Percentiles rank a stretch among this genome's conserved stretches.
Evolutionary conservation across 2,329 filamentous ascomycete species (phyloP).

Genomic region (Eutypella sp.): DNA sequence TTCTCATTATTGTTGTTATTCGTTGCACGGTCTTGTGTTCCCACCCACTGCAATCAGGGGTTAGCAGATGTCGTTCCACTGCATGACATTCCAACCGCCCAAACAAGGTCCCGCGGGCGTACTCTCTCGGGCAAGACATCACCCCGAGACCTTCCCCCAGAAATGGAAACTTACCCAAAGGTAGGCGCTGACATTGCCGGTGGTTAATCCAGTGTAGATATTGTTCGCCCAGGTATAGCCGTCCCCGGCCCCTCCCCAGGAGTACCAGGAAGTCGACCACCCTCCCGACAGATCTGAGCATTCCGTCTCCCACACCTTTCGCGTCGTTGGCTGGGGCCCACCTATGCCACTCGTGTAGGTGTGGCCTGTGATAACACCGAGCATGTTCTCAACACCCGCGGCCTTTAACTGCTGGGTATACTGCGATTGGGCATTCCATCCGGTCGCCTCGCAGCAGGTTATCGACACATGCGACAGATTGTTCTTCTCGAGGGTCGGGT

Average conservation of each 20-base stretch:
- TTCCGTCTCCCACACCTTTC: conserved; percentile 43
- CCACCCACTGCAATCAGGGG: conserved; percentile 10
- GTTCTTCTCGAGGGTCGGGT: conserved; percentile 30
- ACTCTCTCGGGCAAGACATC: too few species aligned
- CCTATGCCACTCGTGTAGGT: conserved; percentile 35
- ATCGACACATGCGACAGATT: conserved; percentile 22
- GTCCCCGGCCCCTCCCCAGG: conserved; percentile 35
- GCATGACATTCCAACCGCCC: not conserved
- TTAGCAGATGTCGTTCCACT: not conserved
- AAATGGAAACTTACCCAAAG: conserved; percentile 32
- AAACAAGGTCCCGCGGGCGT: not conserved
- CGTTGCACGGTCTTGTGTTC: conserved; percentile 18
- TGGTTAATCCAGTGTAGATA: conserved; percentile 38
- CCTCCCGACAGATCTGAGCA: conserved; percentile 36
- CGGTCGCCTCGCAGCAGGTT: conserved; percentile 37
- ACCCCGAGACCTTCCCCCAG: too few species aligned
- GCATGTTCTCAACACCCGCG: conserved; percentile 26
- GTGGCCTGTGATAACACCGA: conserved; percentile 37
- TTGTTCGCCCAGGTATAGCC: conserved; percentile 44
- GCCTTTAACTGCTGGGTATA: conserved; percentile 10
- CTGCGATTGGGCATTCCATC: conserved; percentile 21
- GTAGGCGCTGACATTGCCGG: conserved; percentile 38
- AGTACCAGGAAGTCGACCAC: conserved; percentile 37
- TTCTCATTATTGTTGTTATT: conserved; percentile 21
- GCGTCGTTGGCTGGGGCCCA: conserved; percentile 22